Base-by-base conservation (phyloP, 441 rosid genomes). In the Cnidoscolus chayamansa region DNA sequence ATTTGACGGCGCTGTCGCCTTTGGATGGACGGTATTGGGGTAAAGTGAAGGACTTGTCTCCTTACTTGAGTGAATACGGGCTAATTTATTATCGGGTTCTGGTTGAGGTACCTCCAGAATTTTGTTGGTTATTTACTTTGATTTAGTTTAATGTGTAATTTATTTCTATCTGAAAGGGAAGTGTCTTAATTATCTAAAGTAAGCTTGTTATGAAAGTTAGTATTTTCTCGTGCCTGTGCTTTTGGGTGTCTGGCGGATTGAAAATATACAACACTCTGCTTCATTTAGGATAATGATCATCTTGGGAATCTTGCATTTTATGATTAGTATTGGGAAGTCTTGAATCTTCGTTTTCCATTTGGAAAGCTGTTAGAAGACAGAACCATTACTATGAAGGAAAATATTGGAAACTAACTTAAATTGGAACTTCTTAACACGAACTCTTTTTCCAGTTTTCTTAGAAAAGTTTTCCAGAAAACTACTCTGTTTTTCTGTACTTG, bases 11-110 rank as follows among this genome's bases (percentile, higher is more conserved):
- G 0, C 74, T 95, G 61, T 93, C 97, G 0, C 97, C 98, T 49
- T 74, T 95, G 86, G 98, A 93, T 72, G 97, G 98, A 25, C 95
- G 97, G 64, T 95, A 93, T 57, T 89, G 99, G 97, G 81, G 86
- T 1, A 83, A 83, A 83, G 98, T 90, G 61, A 91, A 93, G 85
- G 94, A 88, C 49, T 85, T 93, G 82, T 89, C 99, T 63, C 86
- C 95, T 71, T 86, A 81, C 37, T 71, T 93, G 95, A 95, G 99
- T 70, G 97, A 93, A 82, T 95, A 81, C 70, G 97, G 97, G 0
- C 81, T 93, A 45, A 91, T 95, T 54, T 90, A 84, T 79, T 93
- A 80, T 73, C 79, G 98, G 11, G 92, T 90, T 62, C 81, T 93
- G 0, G 96, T 95, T 48, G 99, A 95, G 97, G 99, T 95, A 83